Percentiles rank a stretch among this genome's conserved stretches.
Conservation (phyloP, 768 basidiomycete species). For the Hygrocybe coccinea region DNA sequence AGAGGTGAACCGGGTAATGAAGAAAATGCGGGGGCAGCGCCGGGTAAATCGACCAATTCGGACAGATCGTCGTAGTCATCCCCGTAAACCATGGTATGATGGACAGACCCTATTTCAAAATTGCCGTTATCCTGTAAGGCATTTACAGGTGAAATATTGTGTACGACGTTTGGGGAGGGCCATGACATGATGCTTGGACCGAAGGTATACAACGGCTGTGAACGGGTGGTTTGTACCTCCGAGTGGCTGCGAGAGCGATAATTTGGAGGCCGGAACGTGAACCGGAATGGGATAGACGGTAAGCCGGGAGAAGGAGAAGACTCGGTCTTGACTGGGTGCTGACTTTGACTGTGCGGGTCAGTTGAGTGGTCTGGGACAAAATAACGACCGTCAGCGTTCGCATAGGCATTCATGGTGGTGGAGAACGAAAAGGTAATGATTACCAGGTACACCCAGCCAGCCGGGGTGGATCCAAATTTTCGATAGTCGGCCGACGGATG, state of each 20-base stretch:
- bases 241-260: conserved; percentile 33
- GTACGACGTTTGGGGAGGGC: conserved; percentile 2
- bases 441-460: neutral
- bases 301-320: conserved; percentile 42
- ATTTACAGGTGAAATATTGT: neutral
- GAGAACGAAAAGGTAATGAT: neutral
- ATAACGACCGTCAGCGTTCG: neutral
- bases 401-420: neutral
- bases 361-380: neutral
- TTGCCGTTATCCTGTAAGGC: neutral
- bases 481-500: neutral
- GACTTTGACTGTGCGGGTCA: neutral
- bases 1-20: conserved; percentile 18
- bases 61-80: conserved; percentile 63
- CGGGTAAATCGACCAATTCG: conserved; percentile 47
- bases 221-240: conserved; percentile 17
- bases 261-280: conserved; percentile 34
- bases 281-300: conserved; percentile 34
- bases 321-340: conserved; percentile 38
- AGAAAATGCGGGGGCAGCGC: conserved; percentile 18
- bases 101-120: conserved; percentile 10
- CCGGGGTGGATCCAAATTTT: too few relatives aligned
- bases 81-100: conserved; percentile 40
- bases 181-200: conserved; percentile 7
- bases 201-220: neutral